Evolutionary conservation across 2,329 filamentous ascomycete genomes (phyloP), one percentile per base, ranked within the genome.

Genomic region (Tolypocladium tropicale): DNA sequence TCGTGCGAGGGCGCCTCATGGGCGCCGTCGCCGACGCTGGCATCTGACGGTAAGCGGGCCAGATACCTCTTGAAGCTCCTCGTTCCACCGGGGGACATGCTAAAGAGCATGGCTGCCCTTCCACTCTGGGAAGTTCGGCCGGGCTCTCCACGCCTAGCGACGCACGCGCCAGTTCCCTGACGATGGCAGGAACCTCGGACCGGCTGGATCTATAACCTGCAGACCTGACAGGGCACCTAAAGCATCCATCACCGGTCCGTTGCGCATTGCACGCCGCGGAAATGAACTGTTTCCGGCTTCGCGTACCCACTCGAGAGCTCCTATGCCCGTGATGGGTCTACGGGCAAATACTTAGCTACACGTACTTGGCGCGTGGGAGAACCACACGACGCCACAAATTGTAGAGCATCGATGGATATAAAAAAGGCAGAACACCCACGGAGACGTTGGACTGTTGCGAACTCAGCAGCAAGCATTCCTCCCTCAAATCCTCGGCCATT

Each of bases 31-130:
- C 43, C 43, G 25, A 9, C 23, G 23, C 25, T 48, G 43, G 25
- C 43, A 48, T n/a, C 21, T 64, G 67, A 4, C 66, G 70, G 41
- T 76, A 72, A 3, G 72, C 68, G 11, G 56, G 58, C 0, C 64
- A 63, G 18, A 23, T 36, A 4, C 49, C 49, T 36, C 33, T 52
- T 52, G 32, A 5, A 32, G 50, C 50, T 10, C 32, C 32, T 2
- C 12, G 50, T 36, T 32, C 50, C 10, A 9, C 25, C 43, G n/a
- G n/a, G n/a, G n/a, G n/a, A n/a, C n/a, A n/a, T n/a, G n/a, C 43
- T 2, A 30, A 48, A 30, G 43, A 7, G 12, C n/a, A 28, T 6
- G 2, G 23, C 41, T 46, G 6, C 43, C 25, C 16, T 30, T 48
- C 43, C 43, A 1, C 23, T 32, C 28, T 32, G 28, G 46, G 46